Conservation (phyloP, 352 stramenopile species). For the Pythium chondricola region DNA sequence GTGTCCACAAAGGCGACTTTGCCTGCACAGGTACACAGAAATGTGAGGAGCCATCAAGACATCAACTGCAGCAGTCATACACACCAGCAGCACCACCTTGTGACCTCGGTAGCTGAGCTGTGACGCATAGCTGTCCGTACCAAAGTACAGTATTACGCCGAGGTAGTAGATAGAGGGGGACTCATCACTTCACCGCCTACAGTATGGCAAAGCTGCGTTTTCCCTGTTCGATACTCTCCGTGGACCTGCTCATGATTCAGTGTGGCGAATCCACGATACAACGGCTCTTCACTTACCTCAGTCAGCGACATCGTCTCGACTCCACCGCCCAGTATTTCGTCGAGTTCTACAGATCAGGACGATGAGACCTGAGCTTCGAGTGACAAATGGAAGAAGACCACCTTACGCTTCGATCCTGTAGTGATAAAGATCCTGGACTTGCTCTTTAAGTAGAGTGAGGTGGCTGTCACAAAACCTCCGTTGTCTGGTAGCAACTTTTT, state of each 20-base stretch:
- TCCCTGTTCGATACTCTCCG: slow-evolving; percentile 92
- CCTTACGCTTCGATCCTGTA: slow-evolving; percentile 69
- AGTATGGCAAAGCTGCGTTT: slow-evolving; percentile 93
- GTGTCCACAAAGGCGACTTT: slow-evolving; percentile 89
- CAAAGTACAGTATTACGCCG: background rate
- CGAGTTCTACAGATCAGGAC: slow-evolving; percentile 44
- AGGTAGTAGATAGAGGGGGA: background rate
- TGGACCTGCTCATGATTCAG: slow-evolving; percentile 49
- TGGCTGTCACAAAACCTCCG: slow-evolving; percentile 68
- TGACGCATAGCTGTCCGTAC: slow-evolving; percentile 55
- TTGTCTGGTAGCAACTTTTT: slow-evolving; percentile 64
- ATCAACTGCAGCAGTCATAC: too few species aligned
- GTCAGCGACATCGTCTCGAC: slow-evolving; percentile 90
- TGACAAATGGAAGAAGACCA: slow-evolving; percentile 4
- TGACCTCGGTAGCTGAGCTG: slow-evolving; percentile 78
- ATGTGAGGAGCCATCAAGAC: background rate
- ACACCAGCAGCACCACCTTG: slow-evolving; percentile 76
- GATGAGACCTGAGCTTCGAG: background rate
- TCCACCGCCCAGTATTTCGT: slow-evolving; percentile 81
- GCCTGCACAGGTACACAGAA: slow-evolving; percentile 28
- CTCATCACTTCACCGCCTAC: slow-evolving; percentile 30
- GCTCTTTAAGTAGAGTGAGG: slow-evolving; percentile 54
- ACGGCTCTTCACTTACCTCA: slow-evolving; percentile 39
- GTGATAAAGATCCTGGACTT: slow-evolving; percentile 76
- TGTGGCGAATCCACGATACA: background rate